Conservation (phyloP, 352 stramenopile species). For the Plasmopara viticola region DNA sequence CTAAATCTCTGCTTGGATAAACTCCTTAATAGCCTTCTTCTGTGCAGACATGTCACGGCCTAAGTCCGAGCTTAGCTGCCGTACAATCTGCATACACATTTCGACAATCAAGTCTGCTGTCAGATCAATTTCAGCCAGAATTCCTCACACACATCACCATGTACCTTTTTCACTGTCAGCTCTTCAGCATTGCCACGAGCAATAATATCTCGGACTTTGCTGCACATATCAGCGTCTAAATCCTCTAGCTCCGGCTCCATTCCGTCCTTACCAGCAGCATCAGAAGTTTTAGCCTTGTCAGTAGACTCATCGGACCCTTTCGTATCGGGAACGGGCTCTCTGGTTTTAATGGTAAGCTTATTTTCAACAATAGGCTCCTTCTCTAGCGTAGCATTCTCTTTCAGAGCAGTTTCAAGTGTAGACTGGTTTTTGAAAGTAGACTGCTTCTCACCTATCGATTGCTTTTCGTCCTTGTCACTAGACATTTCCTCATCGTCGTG, state of each 20-base stretch:
- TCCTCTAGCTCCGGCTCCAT: constrained; percentile 10
- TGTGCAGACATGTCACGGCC: constrained; percentile 58
- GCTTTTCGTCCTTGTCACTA: constrained; percentile 16
- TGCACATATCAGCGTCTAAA: constrained; percentile 44
- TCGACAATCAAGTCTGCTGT: constrained; percentile 4
- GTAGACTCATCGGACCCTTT: not conserved
- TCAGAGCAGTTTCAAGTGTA: not conserved
- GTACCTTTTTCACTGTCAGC: constrained; percentile 81
- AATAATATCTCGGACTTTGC: constrained; percentile 76
- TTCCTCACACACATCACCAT: not conserved
- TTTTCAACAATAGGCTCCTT: not conserved
- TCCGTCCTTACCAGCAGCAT: constrained; percentile 14
- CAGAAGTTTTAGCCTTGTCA: constrained; percentile 2
- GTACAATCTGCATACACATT: constrained; percentile 47
- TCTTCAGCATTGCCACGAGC: constrained; percentile 65
- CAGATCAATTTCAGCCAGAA: not conserved
- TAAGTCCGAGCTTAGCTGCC: constrained; percentile 56
- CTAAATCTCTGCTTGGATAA: constrained; percentile 37
- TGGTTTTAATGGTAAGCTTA: not conserved
- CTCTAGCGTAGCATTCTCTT: not conserved
- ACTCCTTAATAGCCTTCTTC: constrained; percentile 80
- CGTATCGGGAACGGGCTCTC: constrained; percentile 9
- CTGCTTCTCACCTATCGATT: not conserved
- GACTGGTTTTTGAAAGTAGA: not conserved
- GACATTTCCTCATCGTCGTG: constrained; percentile 17